A percentile compares a stretch with the other conserved stretches of the same genome.
Evolutionary conservation across 805 yeast species (phyloP).

Genomic region (Candida michaelii): DNA sequence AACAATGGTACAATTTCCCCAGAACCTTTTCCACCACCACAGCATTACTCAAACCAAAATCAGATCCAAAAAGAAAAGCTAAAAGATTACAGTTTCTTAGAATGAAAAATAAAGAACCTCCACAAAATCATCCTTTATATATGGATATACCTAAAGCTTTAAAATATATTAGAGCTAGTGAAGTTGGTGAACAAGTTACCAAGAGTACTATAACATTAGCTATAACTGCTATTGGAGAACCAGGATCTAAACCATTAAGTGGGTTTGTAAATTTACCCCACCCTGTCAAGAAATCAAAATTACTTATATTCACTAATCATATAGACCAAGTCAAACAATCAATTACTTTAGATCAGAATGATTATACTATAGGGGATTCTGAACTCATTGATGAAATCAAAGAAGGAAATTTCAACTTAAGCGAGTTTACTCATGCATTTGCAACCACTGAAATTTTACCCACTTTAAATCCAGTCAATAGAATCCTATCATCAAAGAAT

Average conservation of each 20-base stretch:
- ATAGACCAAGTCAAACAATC: conserved; percentile 46
- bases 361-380: conserved; percentile 67
- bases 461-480: conserved; percentile 67
- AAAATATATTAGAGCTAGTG: conserved; percentile 81
- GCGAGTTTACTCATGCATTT: conserved; percentile 66
- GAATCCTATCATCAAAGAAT: conserved; percentile 83
- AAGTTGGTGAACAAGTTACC: conserved; percentile 78
- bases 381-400: conserved; percentile 65
- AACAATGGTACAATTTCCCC: background rate
- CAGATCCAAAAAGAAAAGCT: conserved; percentile 19
- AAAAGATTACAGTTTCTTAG: conserved; percentile 25
- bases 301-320: conserved; percentile 67
- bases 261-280: conserved; percentile 75
- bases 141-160: conserved; percentile 74
- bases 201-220: conserved; percentile 66
- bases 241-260: conserved; percentile 71
- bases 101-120: conserved; percentile 35
- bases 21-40: conserved; percentile 1
- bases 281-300: conserved; percentile 62
- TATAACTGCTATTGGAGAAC: conserved; percentile 65
- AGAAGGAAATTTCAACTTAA: conserved; percentile 47
- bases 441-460: conserved; percentile 81
- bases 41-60: conserved; percentile 4
- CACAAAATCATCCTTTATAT: conserved; percentile 56
- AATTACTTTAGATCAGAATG: conserved; percentile 48